phyloP scores from a whole-genome alignment of 106 monocot genomes.

The Cymbidium sinense region DNA sequence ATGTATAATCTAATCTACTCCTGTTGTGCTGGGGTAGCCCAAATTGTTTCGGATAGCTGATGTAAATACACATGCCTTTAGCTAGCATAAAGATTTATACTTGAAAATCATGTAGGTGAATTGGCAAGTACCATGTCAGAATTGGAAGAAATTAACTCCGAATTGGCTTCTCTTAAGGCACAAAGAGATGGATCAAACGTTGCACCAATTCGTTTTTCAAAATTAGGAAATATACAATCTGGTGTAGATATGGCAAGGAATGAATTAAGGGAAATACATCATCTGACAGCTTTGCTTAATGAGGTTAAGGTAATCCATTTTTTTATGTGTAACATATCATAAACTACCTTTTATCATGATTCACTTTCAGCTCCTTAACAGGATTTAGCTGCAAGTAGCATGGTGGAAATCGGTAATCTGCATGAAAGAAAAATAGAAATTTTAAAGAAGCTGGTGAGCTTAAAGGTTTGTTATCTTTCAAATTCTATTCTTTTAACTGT shows the following conservation, averaged over 20 bases:
- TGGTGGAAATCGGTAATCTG: slow-evolving; percentile 52
- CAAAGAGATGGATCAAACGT: slow-evolving; percentile 48
- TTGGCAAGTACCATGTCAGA: slow-evolving; percentile 44
- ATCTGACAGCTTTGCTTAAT: slow-evolving; percentile 56
- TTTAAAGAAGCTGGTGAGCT: slow-evolving; percentile 52
- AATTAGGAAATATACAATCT: slow-evolving; percentile 47
- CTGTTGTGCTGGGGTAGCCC: neutral
- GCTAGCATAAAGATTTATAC: neutral
- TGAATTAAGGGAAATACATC: slow-evolving; percentile 67
- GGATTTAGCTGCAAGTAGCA: slow-evolving; percentile 61
- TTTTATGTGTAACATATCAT: neutral
- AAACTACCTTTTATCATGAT: neutral
- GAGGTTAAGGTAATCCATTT: slow-evolving; percentile 42
- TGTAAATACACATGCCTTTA: neutral
- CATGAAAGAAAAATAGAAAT: slow-evolving; percentile 62
- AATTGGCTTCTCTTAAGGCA: slow-evolving; percentile 50
- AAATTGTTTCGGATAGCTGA: neutral
- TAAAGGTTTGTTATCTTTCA: slow-evolving; percentile 38
- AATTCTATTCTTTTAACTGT: neutral
- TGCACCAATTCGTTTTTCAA: slow-evolving; percentile 48
- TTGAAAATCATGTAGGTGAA: slow-evolving; percentile 52
- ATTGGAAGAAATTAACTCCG: slow-evolving; percentile 67
- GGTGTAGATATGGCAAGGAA: slow-evolving; percentile 46
- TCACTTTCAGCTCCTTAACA: slow-evolving; percentile 22
- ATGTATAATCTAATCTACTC: neutral